Evolutionary conservation across 139 green algal species (phyloP).

Genomic region (Picochlorum sp.): DNA sequence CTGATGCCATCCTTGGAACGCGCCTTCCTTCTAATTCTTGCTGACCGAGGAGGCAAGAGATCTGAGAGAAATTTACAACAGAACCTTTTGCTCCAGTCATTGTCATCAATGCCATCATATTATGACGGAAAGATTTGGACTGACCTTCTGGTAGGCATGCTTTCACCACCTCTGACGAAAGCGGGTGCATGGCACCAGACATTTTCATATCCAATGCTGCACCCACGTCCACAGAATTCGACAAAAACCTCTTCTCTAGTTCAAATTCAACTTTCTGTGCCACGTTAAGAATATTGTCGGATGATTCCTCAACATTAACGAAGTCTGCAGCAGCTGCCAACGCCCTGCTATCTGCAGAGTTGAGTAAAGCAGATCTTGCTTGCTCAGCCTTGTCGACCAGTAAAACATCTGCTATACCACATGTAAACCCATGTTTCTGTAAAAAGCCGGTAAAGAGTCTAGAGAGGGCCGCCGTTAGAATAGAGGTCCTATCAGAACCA

Average conservation of each 20-base stretch:
- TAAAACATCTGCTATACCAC: constrained; percentile 86
- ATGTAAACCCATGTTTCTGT: constrained; percentile 89
- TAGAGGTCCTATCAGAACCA: constrained; percentile 60
- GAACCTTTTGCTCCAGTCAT: constrained; percentile 83
- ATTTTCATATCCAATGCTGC: constrained; percentile 49
- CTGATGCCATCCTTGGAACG: constrained; percentile 80
- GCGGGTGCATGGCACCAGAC: constrained; percentile 66
- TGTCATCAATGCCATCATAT: constrained; percentile 96
- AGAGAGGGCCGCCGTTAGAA: constrained; percentile 67
- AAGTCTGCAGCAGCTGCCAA: constrained; percentile 50
- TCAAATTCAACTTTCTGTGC: constrained; percentile 12
- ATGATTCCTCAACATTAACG: constrained; percentile 7
- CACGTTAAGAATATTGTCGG: constrained; percentile 10
- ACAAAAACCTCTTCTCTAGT: constrained; percentile 50
- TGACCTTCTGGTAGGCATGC: constrained; percentile 65
- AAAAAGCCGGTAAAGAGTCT: constrained; percentile 84
- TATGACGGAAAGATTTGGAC: constrained; percentile 75
- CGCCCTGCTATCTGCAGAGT: constrained; percentile 44
- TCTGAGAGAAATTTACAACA: constrained; percentile 96
- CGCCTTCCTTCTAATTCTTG: constrained; percentile 95
- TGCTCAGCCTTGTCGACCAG: constrained; percentile 52
- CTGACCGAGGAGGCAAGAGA: constrained; percentile 90
- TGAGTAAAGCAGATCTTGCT: constrained; percentile 40
- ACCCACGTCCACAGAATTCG: constrained; percentile 44
- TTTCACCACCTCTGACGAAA: constrained; percentile 76